Evolutionary conservation across 2,329 filamentous ascomycete species (phyloP).

Genomic region (Mollisiaceae sp.): DNA sequence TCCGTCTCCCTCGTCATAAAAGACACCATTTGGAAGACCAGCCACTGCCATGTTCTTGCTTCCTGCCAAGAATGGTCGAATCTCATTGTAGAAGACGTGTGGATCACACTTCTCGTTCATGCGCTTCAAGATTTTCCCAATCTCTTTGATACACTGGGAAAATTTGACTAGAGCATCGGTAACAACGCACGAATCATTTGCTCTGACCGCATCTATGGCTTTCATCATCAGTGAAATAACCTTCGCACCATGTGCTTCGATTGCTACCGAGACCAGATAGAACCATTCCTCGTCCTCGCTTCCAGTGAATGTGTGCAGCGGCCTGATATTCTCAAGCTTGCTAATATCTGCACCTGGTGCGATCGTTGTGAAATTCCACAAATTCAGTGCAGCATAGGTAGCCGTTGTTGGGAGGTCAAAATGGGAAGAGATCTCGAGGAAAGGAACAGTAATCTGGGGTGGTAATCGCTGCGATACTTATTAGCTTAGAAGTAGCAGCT

Average conservation of each 20-base stretch:
- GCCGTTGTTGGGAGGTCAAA: constrained; percentile 85
- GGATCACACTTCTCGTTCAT: constrained; percentile 94
- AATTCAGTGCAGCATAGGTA: constrained; percentile 84
- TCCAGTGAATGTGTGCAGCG: constrained; percentile 84
- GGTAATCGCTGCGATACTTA: constrained; percentile 62
- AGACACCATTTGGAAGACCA: constrained; percentile 80
- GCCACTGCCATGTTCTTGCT: constrained; percentile 91
- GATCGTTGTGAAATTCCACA: constrained; percentile 87
- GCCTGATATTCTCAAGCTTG: constrained; percentile 67
- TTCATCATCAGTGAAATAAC: constrained; percentile 79
- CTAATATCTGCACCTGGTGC: constrained; percentile 49
- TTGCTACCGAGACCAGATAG: constrained; percentile 85
- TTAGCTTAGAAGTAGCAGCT: constrained; percentile 30
- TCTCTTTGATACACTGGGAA: constrained; percentile 68
- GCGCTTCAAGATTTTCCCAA: constrained; percentile 71
- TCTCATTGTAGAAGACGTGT: constrained; percentile 85
- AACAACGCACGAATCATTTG: constrained; percentile 64
- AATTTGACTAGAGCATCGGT: constrained; percentile 68
- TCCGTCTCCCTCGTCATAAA: constrained; percentile 78
- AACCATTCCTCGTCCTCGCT: constrained; percentile 95
- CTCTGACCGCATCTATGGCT: constrained; percentile 72
- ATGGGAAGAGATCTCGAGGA: constrained; percentile 71
- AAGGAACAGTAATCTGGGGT: constrained; percentile 76
- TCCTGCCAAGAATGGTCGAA: constrained; percentile 87
- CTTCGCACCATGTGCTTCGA: constrained; percentile 79